Conservation (phyloP, 2,329 filamentous ascomycete genomes). For the Aspergillus chevalieri region DNA sequence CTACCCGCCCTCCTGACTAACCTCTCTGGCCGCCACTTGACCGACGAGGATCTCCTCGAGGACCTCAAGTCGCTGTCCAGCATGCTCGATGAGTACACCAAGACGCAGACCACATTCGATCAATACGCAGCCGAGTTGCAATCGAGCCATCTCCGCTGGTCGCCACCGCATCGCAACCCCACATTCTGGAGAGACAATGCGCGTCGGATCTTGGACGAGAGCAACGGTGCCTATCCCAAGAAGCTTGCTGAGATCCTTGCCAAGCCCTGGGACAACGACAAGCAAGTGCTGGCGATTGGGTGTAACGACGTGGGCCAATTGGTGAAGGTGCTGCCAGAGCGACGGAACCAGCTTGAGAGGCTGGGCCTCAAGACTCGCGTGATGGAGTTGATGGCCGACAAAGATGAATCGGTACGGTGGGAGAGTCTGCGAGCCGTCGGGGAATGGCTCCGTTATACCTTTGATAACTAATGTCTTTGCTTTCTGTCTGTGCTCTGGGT, state of each 20-base stretch:
- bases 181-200: conserved; percentile 92
- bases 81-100: conserved; percentile 80
- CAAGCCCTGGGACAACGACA: conserved; percentile 77
- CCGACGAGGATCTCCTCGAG: conserved; percentile 45
- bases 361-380: conserved; percentile 77
- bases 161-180: conserved; percentile 77
- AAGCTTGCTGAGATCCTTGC: conserved; percentile 81
- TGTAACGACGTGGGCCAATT: conserved; percentile 88
- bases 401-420: conserved; percentile 84
- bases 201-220: conserved; percentile 74
- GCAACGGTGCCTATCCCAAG: conserved; percentile 70
- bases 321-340: conserved; percentile 84
- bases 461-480: conserved; percentile 41
- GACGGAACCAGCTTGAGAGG: conserved; percentile 71
- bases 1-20: conserved; percentile 60
- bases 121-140: conserved; percentile 74
- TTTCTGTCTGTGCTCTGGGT: background rate
- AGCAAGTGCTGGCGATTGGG: conserved; percentile 79
- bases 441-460: conserved; percentile 68
- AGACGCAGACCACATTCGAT: conserved; percentile 61
- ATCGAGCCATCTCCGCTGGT: conserved; percentile 85
- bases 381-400: conserved; percentile 89
- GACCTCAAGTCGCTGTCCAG: conserved; percentile 46
- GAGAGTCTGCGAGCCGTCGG: conserved; percentile 82
- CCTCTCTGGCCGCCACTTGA: conserved; percentile 48